phyloP scores from a whole-genome alignment of 305 asterid species.

The Coffea humblotiana region DNA sequence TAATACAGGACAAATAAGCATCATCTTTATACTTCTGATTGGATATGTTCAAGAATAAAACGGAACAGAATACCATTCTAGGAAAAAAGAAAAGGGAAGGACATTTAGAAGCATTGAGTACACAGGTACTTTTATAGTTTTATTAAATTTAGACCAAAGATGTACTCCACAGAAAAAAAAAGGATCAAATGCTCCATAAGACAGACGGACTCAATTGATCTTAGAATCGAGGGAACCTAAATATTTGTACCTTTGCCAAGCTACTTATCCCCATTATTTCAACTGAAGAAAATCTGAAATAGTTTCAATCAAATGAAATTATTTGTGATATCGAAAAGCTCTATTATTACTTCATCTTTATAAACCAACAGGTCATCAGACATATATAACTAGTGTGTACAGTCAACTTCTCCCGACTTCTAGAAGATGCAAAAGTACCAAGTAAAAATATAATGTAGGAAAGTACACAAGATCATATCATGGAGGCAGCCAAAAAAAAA shows the following conservation, averaged over 20 bases:
- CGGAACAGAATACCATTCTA: neutral
- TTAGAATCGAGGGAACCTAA: neutral
- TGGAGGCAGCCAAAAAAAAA: neutral
- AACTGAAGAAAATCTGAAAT: neutral
- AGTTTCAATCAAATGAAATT: neutral
- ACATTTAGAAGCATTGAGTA: neutral
- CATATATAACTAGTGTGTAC: neutral
- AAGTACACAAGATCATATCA: neutral
- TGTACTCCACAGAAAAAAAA: neutral
- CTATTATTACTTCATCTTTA: neutral
- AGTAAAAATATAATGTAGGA: neutral
- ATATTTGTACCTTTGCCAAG: neutral
- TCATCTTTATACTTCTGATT: neutral
- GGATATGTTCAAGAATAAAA: neutral
- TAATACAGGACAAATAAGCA: neutral
- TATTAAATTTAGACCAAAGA: neutral
- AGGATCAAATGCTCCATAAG: neutral
- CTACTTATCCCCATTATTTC: neutral
- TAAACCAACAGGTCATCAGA: neutral
- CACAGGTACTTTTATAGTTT: neutral
- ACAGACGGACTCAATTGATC: neutral
- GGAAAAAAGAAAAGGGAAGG: neutral
- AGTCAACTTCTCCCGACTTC: neutral
- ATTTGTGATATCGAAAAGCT: neutral
- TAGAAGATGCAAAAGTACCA: neutral